A percentile compares a stretch with the other conserved stretches of the same genome.
Evolutionary conservation across 371 early-diverging fungal species (phyloP).

Genomic region (Mortierella sp.): DNA sequence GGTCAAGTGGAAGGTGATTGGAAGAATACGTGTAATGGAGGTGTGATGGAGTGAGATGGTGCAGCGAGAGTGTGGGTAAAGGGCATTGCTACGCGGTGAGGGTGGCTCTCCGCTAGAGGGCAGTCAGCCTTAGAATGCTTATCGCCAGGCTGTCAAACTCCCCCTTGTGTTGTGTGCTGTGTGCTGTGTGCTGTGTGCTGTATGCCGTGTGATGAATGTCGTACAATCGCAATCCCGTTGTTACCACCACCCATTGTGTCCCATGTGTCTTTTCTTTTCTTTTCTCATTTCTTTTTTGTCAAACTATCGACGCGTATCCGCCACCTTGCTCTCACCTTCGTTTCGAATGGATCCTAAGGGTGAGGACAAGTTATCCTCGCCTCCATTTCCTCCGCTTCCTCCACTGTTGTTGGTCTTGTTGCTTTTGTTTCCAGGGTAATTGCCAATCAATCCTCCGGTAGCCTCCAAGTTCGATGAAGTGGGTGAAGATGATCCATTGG

Average conservation of each 20-base stretch:
- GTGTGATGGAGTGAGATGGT: too few species aligned
- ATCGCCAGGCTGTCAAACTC: not conserved
- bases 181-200: too few species aligned
- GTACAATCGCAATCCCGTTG: not conserved
- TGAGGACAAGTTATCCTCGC: slow-evolving; percentile 2
- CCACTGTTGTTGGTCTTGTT: not conserved
- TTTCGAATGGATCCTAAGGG: slow-evolving; percentile 30
- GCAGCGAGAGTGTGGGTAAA: too few species aligned
- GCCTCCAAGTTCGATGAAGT: not conserved
- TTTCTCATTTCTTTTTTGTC: not conserved
- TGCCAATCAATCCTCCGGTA: slow-evolving; percentile 10
- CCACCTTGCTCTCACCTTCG: slow-evolving; percentile 48
- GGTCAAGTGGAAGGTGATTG: not conserved
- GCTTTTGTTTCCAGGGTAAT: not conserved
- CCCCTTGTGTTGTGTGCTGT: not conserved
- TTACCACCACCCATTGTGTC: not conserved
- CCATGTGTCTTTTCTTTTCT: not conserved
- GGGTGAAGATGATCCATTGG: not conserved
- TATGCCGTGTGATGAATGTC: not conserved
- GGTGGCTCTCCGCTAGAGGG: too few species aligned
- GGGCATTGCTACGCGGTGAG: too few species aligned
- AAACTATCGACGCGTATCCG: slow-evolving; percentile 23
- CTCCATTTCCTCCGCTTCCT: slow-evolving; percentile 6
- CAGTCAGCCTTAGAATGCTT: too few species aligned
- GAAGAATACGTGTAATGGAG: not conserved